Evolutionary conservation across 2,329 filamentous ascomycete species (phyloP), one percentile per base, ranked within the genome.

Genomic region (Zasmidium angulare): DNA sequence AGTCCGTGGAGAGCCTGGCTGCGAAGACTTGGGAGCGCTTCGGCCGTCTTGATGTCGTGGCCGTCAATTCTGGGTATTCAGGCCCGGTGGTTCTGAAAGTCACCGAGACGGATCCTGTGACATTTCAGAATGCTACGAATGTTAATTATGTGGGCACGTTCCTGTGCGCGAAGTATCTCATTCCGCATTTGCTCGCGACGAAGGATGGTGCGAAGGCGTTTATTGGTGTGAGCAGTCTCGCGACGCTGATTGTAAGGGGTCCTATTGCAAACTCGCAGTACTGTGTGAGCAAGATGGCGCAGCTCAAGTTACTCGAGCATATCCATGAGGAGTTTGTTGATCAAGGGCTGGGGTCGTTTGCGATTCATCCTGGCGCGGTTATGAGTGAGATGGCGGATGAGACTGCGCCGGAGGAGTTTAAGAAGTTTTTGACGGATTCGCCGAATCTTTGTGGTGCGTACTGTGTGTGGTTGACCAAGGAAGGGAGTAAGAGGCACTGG

Each of bases 231-330:
- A 59, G 72, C 71, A 20, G 70, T 65, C 3, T 73, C 68, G 68
- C 64, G 1, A 48, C 60, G 2, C 22, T 67, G 10, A 75, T 78
- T 2, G 69, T 74, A 1, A 66, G 68, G 6, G 78, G 76, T 0
- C 69, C 72, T 3, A 74, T 77, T 50, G 78, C 75, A 1, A 79
- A 77, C 60, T 66, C 71, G 17, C 71, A 72, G 29, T 76, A 76
- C 61, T 74, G 69, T 47, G 69, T 75, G 17, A 72, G 68, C 56
- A 77, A 77, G 59, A 67, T 70, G 40, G 75, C 74, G 3, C 74
- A 76, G 58, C 67, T 71, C 14, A 71, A 74, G 24, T 53, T 78
- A 19, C 65, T 76, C 23, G 76, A 78, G 59, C 71, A 77, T 58
- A 56, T 78, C 1, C 68, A 73, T 43, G 73, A 77, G 57, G 71